Evolutionary conservation across 2,329 filamentous ascomycete genomes (phyloP).

Genomic region (Cladosporium phlei): DNA sequence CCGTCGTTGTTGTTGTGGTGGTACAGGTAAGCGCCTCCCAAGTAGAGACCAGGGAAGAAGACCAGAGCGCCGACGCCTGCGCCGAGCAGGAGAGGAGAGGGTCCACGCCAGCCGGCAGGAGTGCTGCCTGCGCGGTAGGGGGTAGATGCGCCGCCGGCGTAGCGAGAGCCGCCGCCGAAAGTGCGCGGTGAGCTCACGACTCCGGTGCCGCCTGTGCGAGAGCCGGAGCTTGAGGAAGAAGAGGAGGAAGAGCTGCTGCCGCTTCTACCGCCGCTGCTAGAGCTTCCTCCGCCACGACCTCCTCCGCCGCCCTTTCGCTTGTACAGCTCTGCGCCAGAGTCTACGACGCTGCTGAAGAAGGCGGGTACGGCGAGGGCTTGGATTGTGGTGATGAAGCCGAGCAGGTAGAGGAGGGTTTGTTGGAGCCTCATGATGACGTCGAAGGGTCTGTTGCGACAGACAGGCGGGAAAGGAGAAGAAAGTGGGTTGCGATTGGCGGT

Average conservation of each 20-base stretch:
- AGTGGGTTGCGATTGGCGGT: background rate
- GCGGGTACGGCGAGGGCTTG: slow-evolving; percentile 29
- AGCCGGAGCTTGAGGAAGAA: slow-evolving; percentile 17
- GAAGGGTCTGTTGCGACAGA: slow-evolving; percentile 7
- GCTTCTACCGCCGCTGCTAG: slow-evolving; percentile 16
- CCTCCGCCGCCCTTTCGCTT: slow-evolving; percentile 47
- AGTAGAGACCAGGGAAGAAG: slow-evolving; percentile 63
- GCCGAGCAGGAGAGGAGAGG: slow-evolving; percentile 52
- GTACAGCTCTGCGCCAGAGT: slow-evolving; percentile 26
- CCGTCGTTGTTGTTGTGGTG: slow-evolving; percentile 54
- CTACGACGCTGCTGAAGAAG: slow-evolving; percentile 32
- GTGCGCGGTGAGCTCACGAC: slow-evolving; percentile 25
- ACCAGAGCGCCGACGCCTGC: slow-evolving; percentile 41
- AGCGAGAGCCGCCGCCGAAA: slow-evolving; percentile 56
- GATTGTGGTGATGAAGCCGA: slow-evolving; percentile 28
- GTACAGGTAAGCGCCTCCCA: slow-evolving; percentile 60
- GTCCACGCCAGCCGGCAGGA: slow-evolving; percentile 30
- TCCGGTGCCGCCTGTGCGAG: slow-evolving; percentile 20
- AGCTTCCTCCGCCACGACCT: slow-evolving; percentile 40
- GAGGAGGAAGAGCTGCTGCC: slow-evolving; percentile 18
- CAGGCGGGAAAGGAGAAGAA: background rate
- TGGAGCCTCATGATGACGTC: slow-evolving; percentile 26
- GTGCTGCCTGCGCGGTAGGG: slow-evolving; percentile 55
- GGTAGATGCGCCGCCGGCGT: slow-evolving; percentile 58
- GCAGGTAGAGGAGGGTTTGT: slow-evolving; percentile 26